Evolutionary conservation across 2,329 filamentous ascomycete species (phyloP).

Genomic region (Curvularia sp.): DNA sequence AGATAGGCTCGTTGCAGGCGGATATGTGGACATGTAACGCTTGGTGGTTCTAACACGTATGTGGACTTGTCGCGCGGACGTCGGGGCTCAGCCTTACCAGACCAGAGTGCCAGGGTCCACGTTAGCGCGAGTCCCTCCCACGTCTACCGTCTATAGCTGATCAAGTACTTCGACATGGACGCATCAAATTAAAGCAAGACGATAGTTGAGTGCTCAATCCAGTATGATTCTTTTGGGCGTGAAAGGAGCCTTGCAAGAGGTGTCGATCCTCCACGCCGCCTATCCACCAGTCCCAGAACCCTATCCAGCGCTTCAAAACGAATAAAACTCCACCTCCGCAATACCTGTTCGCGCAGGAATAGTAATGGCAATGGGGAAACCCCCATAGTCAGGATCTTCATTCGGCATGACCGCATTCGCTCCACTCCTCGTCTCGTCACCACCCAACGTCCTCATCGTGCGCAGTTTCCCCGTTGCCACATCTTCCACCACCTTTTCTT

Average conservation of each 20-base stretch:
- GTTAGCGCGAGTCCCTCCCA: constrained; percentile 7
- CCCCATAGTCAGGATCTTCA: constrained; percentile 64
- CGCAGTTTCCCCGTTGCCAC: constrained; percentile 48
- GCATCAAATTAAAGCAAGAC: neutral
- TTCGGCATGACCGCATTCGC: constrained; percentile 63
- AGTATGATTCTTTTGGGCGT: neutral
- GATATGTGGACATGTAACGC: constrained; percentile 20
- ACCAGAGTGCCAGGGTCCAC: constrained; percentile 15
- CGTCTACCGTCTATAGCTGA: neutral
- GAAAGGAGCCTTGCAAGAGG: neutral
- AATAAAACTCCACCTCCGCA: constrained; percentile 25
- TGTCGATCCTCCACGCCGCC: neutral
- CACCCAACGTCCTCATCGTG: constrained; percentile 52
- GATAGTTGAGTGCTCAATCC: neutral
- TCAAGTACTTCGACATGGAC: neutral
- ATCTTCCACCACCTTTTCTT: constrained; percentile 52
- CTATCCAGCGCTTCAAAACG: constrained; percentile 3
- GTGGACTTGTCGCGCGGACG: constrained; percentile 35
- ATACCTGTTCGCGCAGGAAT: constrained; percentile 59
- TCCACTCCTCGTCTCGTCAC: constrained; percentile 59
- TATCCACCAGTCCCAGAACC: neutral
- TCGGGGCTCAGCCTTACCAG: constrained; percentile 36
- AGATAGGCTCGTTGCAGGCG: constrained; percentile 8
- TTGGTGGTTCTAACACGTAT: constrained; percentile 47
- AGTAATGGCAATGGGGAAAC: constrained; percentile 63